These are phyloP conservation scores for Trichopus zeylanicus DNA, from an alignment of 116 monocot species.

Conservation along the genomic window DNA sequence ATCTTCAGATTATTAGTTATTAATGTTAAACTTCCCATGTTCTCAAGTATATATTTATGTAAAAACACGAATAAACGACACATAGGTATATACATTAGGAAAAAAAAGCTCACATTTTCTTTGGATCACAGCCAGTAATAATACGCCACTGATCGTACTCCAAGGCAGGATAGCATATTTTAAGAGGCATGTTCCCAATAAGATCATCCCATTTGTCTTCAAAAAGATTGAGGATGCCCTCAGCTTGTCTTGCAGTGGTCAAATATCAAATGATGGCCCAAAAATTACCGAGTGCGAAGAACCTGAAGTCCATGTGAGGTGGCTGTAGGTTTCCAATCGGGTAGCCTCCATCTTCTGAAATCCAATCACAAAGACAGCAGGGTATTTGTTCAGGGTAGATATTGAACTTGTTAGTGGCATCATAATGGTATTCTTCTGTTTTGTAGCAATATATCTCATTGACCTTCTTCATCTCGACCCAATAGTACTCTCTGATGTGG, in stretches of 20 bases:
- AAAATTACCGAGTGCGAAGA: slow-evolving; percentile 68
- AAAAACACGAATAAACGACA: background rate
- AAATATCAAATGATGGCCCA: slow-evolving; percentile 73
- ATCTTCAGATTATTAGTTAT: background rate
- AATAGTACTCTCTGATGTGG: slow-evolving; percentile 77
- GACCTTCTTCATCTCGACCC: slow-evolving; percentile 75
- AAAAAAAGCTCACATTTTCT: background rate
- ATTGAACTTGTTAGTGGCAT: slow-evolving; percentile 58
- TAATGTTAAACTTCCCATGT: background rate
- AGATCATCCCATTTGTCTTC: slow-evolving; percentile 79
- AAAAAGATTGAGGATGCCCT: slow-evolving; percentile 57
- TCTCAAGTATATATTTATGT: no score
- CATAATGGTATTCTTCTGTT: slow-evolving; percentile 59
- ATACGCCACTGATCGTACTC: slow-evolving; percentile 71
- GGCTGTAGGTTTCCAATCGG: slow-evolving; percentile 76
- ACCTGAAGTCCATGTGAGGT: slow-evolving; percentile 81
- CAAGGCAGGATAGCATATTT: slow-evolving; percentile 5
- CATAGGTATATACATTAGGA: no score
- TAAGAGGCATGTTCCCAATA: background rate
- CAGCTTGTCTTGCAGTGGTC: slow-evolving; percentile 63
- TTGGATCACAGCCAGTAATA: slow-evolving; percentile 69
- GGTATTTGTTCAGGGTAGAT: slow-evolving; percentile 83
- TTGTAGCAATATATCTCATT: slow-evolving; percentile 76
- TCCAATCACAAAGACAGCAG: slow-evolving; percentile 68
- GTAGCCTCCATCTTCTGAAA: slow-evolving; percentile 65